phyloP scores from a whole-genome alignment of 371 early-diverging fungal species.

The Amoeboradix gromovi region DNA sequence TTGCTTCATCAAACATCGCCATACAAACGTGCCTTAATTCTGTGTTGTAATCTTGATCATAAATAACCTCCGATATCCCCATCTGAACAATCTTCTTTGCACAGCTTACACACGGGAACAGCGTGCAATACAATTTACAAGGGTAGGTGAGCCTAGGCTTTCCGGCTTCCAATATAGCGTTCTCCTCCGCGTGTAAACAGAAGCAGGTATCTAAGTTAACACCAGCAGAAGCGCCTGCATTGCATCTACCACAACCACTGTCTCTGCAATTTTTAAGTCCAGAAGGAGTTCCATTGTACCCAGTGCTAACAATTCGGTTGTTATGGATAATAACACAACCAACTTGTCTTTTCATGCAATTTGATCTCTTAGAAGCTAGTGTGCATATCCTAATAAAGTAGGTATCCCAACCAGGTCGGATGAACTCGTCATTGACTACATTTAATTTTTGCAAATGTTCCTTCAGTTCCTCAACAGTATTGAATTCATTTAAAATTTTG shows the following conservation, averaged over 20 bases:
- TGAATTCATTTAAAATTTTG: too few species aligned
- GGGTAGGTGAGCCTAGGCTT: constrained; percentile 38
- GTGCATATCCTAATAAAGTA: constrained; percentile 90
- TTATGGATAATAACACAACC: constrained; percentile 81
- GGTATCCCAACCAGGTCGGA: constrained; percentile 48
- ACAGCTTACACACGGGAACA: constrained; percentile 33
- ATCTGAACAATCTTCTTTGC: constrained; percentile 84
- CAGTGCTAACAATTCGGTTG: constrained; percentile 64
- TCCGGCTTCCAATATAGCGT: constrained; percentile 80
- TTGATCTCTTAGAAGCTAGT: constrained; percentile 34
- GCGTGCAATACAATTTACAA: constrained; percentile 68
- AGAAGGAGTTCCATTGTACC: constrained; percentile 91
- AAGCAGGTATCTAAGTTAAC: constrained; percentile 51
- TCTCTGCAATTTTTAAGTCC: constrained; percentile 70
- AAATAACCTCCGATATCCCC: constrained; percentile 71
- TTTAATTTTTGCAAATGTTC: too few species aligned
- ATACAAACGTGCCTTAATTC: too few species aligned
- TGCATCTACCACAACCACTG: constrained; percentile 81
- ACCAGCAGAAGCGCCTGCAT: constrained; percentile 42
- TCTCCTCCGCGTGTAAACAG: constrained; percentile 96
- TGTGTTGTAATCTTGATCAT: constrained; percentile 41
- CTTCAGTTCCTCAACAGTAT: too few species aligned
- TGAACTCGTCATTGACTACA: too few species aligned
- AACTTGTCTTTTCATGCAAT: constrained; percentile 91
- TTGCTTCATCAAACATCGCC: too few species aligned